Base-by-base conservation (phyloP, 306 rosid species). In the Cicer yamashitae region DNA sequence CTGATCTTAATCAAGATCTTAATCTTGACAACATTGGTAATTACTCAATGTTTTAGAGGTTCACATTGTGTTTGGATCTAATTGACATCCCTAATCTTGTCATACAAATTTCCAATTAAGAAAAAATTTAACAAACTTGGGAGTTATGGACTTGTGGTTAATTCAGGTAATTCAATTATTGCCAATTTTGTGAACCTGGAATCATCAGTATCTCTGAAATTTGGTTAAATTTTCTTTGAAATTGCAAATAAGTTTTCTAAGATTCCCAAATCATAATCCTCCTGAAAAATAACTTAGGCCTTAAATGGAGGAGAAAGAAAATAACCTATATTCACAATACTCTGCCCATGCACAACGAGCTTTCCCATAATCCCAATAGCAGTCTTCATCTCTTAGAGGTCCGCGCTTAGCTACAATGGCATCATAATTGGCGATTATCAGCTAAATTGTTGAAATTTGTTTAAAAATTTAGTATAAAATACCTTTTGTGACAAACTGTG, bases 361-460 rank as follows among this genome's bases (percentile, higher is more conserved):
- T 82, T 92, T 94, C 57, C 96, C 99, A 80, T 94, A 94, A 89
- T 94, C 99, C 99, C 99, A 94, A 74, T 89, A 94, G 87, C 99
- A 94, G 80, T 94, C 96, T 8, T 90, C 99, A 18, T 92, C 79
- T 83, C 99, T 92, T 82, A 94, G 65, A 76, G 99, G 99, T 63
- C 99, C 99, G 2, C 99, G 97, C 86, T 90, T 94, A 87, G 87
- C 99, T 94, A 92, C 85, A 56, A 53, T 53, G 73, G 71, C 70
- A 30, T 39, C 48, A 63, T 84, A 52, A 80, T 78, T 18, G 51
- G 34, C 56, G 8, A 64, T 77, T 83, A 81, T 66, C 73, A 65
- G 65, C 78, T 78, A 52, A 84, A 74, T 72, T 50, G 10, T 67
- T 63, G 13, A 76, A 76, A 69, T 40, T 52, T 50, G 63, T 48